phyloP scores from a whole-genome alignment of 2,329 filamentous ascomycete genomes.

The Shiraia bambusicola region DNA sequence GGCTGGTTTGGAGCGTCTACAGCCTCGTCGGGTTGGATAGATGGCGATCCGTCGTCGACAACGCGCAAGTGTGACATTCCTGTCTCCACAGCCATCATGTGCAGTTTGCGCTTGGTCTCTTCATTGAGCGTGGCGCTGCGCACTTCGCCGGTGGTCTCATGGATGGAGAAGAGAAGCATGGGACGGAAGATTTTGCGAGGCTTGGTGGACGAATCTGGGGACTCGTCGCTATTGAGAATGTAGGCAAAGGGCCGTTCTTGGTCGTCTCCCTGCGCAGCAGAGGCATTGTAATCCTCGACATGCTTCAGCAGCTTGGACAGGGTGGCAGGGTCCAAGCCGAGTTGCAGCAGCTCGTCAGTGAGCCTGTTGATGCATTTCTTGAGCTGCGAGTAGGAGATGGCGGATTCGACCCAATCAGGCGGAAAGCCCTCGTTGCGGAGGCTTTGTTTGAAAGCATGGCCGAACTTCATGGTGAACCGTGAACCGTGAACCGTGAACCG shows the following conservation, averaged over 20 bases:
- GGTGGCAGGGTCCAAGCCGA: conserved; percentile 73
- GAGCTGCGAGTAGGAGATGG: conserved; percentile 79
- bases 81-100: conserved; percentile 58
- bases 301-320: conserved; percentile 63
- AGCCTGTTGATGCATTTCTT: conserved; percentile 89
- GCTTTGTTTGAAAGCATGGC: conserved; percentile 71
- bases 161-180: conserved; percentile 69
- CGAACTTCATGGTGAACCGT: conserved; percentile 73
- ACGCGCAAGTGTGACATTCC: conserved; percentile 45
- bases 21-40: conserved; percentile 6
- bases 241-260: conserved; percentile 42
- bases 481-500: background rate
- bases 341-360: conserved; percentile 65
- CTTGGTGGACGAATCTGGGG: conserved; percentile 6
- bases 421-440: conserved; percentile 75
- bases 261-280: conserved; percentile 24
- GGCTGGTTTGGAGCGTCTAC: conserved; percentile 7
- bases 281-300: conserved; percentile 40
- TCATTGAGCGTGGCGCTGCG: conserved; percentile 69
- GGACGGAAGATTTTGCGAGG: conserved; percentile 56
- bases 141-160: conserved; percentile 65
- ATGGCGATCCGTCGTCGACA: conserved; percentile 27
- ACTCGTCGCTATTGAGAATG: conserved; percentile 28
- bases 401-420: conserved; percentile 67
- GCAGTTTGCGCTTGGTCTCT: conserved; percentile 64